Base-by-base conservation (phyloP, 257 asterid species). In the Solanum peruvianum region DNA sequence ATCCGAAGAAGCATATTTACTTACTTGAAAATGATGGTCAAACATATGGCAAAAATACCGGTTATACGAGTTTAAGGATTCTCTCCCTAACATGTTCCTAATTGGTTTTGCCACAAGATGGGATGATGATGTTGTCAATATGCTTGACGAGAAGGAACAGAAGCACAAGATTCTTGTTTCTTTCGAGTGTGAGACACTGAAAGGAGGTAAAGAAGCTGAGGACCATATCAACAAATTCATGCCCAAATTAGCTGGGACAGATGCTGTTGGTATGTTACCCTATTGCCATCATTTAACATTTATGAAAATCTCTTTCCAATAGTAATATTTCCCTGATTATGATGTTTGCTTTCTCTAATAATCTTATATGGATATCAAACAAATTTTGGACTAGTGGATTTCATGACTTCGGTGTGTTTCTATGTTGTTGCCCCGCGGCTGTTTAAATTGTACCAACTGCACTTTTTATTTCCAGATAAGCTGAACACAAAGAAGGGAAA, bases 241-340 rank as follows among this genome's bases (percentile, higher is more conserved):
- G 98, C 99, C 99, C 41, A 97, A 96, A 91, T 89, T 97, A 91
- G 92, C 92, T 9, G 98, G 99, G 90, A 89, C 92, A 93, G 98
- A 95, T 89, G 99, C 99, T 66, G 96, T 97, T 20, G 98, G 99
- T 97, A 92, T 91, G 64, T 39, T 62, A 62, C 58, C 21, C 27
- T 52, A 62, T 89, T 56, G 58, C 76, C 70, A 70, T 86, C 70
- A 27, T 80, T 39, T 85, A 85, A 49, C 56, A 86, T 86, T 80
- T 33, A 35, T 87, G 5, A 15, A 71, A 77, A 33, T 31, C 37
- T 60, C 44, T 87, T 44, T 45, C 25, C 52, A 64, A 45, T 27
- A 6, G 66, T 45, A 45, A 25, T 78, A 15, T 78, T 42, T 45
- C 82, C 73, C 69, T n/a, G 37, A 86, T 31, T 72, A 87, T 15